Evolutionary conservation across 148 eudicot genomes (phyloP).

Genomic region (Hydrangea macrophylla): DNA sequence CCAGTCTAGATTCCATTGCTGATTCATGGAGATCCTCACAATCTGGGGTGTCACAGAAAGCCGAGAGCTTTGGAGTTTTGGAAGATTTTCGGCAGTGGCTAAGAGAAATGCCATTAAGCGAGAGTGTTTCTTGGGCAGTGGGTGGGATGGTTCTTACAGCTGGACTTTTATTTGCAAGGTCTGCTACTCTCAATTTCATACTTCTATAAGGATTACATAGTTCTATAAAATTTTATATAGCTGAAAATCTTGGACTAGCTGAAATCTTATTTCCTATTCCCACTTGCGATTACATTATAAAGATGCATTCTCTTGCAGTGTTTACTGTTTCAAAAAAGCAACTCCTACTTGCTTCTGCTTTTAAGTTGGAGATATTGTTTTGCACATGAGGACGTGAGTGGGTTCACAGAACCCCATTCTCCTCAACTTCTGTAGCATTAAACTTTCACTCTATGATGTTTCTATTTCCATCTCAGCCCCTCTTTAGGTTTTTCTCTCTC

Average conservation of each 20-base stretch:
- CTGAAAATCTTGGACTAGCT: background rate
- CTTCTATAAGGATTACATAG: background rate
- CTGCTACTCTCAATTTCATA: constrained; percentile 11
- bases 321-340: no score
- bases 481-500: no score
- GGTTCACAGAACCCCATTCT: no score
- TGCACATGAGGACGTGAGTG: no score
- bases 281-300: background rate
- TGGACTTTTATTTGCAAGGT: constrained; percentile 86
- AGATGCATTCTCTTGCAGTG: background rate
- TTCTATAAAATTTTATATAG: background rate
- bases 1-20: constrained; percentile 73
- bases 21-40: constrained; percentile 64
- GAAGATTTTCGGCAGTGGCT: constrained; percentile 72
- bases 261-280: background rate
- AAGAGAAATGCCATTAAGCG: constrained; percentile 59
- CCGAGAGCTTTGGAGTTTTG: constrained; percentile 29
- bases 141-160: constrained; percentile 98
- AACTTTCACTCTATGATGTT: background rate
- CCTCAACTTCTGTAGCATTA: no score
- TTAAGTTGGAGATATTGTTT: no score
- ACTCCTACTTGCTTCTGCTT: no score
- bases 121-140: constrained; percentile 86
- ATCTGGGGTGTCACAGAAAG: constrained; percentile 30
- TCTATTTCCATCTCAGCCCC: no score